These are phyloP conservation scores for Hypoxylon subgilvum DNA, from an alignment of 495 filamentous ascomycete species.

Conservation along the genomic window DNA sequence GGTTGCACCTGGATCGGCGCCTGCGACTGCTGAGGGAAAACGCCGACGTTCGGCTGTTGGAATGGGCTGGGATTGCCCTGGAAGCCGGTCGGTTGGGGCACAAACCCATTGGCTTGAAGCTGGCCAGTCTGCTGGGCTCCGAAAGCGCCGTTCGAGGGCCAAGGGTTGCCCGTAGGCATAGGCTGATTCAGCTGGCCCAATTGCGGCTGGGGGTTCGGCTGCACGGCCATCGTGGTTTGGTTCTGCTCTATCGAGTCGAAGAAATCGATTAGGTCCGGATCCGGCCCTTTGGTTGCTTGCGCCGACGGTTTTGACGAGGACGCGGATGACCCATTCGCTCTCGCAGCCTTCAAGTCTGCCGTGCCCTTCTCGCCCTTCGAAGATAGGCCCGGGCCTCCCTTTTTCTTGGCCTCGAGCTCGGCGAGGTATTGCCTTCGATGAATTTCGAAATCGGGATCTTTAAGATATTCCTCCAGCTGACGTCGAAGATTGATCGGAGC, in stretches of 20 bases:
- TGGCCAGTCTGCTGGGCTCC: conserved; percentile 43
- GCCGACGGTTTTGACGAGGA: conserved; percentile 26
- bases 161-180: conserved; percentile 52
- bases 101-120: conserved; percentile 61
- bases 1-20: conserved; percentile 54
- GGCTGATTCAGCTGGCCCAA: conserved; percentile 40
- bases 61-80: conserved; percentile 54
- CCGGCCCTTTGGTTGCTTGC: conserved; percentile 63
- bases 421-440: conserved; percentile 90
- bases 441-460: conserved; percentile 94
- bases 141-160: conserved; percentile 45
- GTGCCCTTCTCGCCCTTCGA: conserved; percentile 47
- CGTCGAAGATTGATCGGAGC: conserved; percentile 88
- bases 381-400: conserved; percentile 48
- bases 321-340: conserved; percentile 35
- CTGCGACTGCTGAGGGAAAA: conserved; percentile 63
- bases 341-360: conserved; percentile 47
- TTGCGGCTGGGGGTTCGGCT: conserved; percentile 40
- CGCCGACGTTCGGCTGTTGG: conserved; percentile 50
- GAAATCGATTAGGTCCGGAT: conserved; percentile 92
- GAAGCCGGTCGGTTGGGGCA: conserved; percentile 55
- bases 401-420: conserved; percentile 81
- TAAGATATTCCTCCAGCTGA: conserved; percentile 91
- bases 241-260: conserved; percentile 97
- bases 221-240: conserved; percentile 70